Conservation (phyloP, 495 filamentous ascomycete genomes). For the Hypoxylon cercidicola region DNA sequence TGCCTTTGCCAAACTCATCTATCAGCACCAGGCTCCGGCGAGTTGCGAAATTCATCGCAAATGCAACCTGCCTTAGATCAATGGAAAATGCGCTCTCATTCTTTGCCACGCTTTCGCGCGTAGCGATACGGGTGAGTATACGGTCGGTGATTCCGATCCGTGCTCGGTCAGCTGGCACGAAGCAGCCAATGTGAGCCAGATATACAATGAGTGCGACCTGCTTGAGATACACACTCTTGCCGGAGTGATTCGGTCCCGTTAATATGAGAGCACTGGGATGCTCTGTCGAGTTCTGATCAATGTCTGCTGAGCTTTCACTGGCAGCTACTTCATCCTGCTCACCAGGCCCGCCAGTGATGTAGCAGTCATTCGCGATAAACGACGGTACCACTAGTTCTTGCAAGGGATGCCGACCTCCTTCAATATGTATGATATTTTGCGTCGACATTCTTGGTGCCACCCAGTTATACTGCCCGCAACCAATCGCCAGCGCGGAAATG, state of each 20-base stretch:
- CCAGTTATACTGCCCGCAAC: slow-evolving; percentile 80
- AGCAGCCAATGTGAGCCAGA: slow-evolving; percentile 92
- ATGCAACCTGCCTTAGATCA: slow-evolving; percentile 87
- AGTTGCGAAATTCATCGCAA: slow-evolving; percentile 81
- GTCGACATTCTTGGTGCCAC: slow-evolving; percentile 73
- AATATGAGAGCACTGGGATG: slow-evolving; percentile 80
- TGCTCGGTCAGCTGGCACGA: slow-evolving; percentile 83
- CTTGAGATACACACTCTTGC: slow-evolving; percentile 96
- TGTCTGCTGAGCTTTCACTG: slow-evolving; percentile 12
- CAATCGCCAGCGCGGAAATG: slow-evolving; percentile 81
- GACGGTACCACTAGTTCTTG: slow-evolving; percentile 89
- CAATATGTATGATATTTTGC: slow-evolving; percentile 79
- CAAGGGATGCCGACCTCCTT: slow-evolving; percentile 85
- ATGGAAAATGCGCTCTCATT: slow-evolving; percentile 94
- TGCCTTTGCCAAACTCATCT: slow-evolving; percentile 98
- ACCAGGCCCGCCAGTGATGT: slow-evolving; percentile 70
- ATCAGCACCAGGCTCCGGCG: slow-evolving; percentile 81
- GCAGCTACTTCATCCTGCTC: slow-evolving; percentile 21
- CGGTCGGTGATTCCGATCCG: slow-evolving; percentile 90
- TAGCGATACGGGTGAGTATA: slow-evolving; percentile 88
- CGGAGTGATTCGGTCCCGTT: slow-evolving; percentile 96
- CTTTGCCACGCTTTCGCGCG: slow-evolving; percentile 84
- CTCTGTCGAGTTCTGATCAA: slow-evolving; percentile 29
- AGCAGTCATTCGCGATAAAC: slow-evolving; percentile 86
- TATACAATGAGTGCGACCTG: slow-evolving; percentile 95